phyloP scores from a whole-genome alignment of 805 yeast species.

The Candida taoyuanica region DNA sequence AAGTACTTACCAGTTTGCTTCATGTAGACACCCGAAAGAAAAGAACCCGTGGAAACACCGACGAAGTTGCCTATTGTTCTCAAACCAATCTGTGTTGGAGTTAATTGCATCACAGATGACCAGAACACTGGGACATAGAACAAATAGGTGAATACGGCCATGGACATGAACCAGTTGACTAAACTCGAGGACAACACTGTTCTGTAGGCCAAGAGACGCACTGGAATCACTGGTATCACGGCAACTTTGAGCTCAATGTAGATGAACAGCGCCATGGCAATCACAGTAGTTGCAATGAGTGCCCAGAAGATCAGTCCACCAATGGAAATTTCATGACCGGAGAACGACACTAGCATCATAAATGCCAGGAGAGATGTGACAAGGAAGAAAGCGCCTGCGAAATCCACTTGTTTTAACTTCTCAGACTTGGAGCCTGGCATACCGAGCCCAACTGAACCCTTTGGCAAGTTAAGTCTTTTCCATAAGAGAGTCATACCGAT shows the following conservation, averaged over 20 bases:
- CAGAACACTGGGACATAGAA: slow-evolving; percentile 71
- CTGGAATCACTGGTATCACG: slow-evolving; percentile 59
- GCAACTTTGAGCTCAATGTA: slow-evolving; percentile 41
- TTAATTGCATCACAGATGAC: slow-evolving; percentile 45
- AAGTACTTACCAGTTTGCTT: slow-evolving; percentile 62
- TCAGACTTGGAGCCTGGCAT: slow-evolving; percentile 36
- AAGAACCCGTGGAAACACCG: slow-evolving; percentile 64
- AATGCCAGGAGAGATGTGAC: slow-evolving; percentile 55
- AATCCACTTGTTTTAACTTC: slow-evolving; percentile 57
- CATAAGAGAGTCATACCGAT: slow-evolving; percentile 37
- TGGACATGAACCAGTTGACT: slow-evolving; percentile 64
- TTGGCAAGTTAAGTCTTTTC: slow-evolving; percentile 34
- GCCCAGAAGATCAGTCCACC: slow-evolving; percentile 37
- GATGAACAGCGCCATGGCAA: slow-evolving; percentile 35
- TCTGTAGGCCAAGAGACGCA: slow-evolving; percentile 47
- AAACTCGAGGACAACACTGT: slow-evolving; percentile 61
- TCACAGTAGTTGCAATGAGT: slow-evolving; percentile 31
- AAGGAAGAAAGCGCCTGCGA: slow-evolving; percentile 57
- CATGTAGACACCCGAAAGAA: slow-evolving; percentile 64
- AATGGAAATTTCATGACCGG: slow-evolving; percentile 53
- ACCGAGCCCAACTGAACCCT: slow-evolving; percentile 54
- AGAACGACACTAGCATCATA: slow-evolving; percentile 61
- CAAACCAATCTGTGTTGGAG: slow-evolving; percentile 54
- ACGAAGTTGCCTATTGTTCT: slow-evolving; percentile 57
- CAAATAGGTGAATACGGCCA: slow-evolving; percentile 58